phyloP scores from a whole-genome alignment of 352 stramenopile species.

The Pythium diclinum region DNA sequence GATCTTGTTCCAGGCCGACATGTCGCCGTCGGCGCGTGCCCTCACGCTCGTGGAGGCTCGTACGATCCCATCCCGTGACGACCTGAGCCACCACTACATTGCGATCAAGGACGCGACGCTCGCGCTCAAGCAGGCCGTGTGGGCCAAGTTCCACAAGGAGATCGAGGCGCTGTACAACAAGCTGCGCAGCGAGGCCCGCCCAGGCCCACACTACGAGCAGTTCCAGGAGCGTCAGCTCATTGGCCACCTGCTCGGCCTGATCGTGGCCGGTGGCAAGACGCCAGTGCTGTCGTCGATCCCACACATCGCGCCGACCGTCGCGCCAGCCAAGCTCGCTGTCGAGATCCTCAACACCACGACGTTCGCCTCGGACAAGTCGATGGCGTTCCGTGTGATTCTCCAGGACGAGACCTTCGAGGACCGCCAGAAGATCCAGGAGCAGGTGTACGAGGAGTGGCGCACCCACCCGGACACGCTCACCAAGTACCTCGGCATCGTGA shows the following conservation, averaged over 20 bases:
- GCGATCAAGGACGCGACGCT: conserved; percentile 62
- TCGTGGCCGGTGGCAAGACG: conserved; percentile 52
- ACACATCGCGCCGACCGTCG: conserved; percentile 40
- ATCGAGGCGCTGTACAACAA: conserved; percentile 65
- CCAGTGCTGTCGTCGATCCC: conserved; percentile 44
- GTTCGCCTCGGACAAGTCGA: conserved; percentile 64
- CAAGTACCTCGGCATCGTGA: conserved; percentile 78
- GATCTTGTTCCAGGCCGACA: conserved; percentile 68
- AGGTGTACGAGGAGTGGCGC: conserved; percentile 70
- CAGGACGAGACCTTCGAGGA: conserved; percentile 58
- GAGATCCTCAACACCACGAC: conserved; percentile 62
- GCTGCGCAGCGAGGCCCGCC: conserved; percentile 35
- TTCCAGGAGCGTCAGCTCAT: conserved; percentile 72
- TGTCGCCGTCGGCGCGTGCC: conserved; percentile 58
- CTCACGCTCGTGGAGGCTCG: conserved; percentile 56
- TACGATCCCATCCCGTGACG: conserved; percentile 56
- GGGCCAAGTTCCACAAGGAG: conserved; percentile 53
- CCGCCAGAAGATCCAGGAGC: conserved; percentile 56
- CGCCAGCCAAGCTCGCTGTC: conserved; percentile 44
- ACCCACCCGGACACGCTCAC: conserved; percentile 71
- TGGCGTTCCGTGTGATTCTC: conserved; percentile 61
- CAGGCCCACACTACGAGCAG: conserved; percentile 65
- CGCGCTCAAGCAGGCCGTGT: conserved; percentile 64
- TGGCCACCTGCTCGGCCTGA: conserved; percentile 58
- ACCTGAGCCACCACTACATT: conserved; percentile 68